Evolutionary conservation across 2,329 filamentous ascomycete species (phyloP).

Genomic region (Cephalotrichum gorgonifer): DNA sequence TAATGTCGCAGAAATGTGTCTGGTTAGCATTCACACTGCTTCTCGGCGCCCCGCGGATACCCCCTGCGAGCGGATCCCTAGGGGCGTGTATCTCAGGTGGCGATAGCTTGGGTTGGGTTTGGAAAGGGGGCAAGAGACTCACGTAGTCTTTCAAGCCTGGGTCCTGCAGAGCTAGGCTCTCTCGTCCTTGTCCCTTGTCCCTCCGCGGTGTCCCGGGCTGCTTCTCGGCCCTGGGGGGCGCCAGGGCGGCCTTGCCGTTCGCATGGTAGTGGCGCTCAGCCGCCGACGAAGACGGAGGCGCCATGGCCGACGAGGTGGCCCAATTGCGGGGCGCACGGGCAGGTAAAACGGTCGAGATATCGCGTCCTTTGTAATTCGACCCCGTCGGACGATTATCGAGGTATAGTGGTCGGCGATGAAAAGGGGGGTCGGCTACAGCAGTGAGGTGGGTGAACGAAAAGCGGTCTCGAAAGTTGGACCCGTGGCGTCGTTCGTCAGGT

Average conservation of each 20-base stretch:
- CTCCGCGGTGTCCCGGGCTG: constrained; percentile 50
- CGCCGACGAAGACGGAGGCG: constrained; percentile 1
- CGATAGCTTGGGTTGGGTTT: not conserved
- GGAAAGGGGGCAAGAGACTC: constrained; percentile 26
- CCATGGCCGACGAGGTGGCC: constrained; percentile 5
- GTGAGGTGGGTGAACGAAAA: too few species aligned
- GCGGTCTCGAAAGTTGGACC: too few species aligned
- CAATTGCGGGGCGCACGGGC: not conserved
- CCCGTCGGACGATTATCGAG: not conserved
- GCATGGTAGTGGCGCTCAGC: constrained; percentile 27
- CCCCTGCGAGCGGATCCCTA: too few species aligned
- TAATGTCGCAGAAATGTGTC: constrained; percentile 15
- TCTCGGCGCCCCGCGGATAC: too few species aligned
- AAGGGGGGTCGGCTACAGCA: not conserved
- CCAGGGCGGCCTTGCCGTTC: constrained; percentile 31
- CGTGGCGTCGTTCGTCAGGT: too few species aligned
- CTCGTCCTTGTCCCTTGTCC: constrained; percentile 44
- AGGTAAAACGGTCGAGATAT: not conserved
- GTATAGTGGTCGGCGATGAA: not conserved
- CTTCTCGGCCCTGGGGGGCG: constrained; percentile 30
- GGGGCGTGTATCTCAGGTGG: too few species aligned
- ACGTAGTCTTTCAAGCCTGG: constrained; percentile 73
- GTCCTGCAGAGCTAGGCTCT: constrained; percentile 58
- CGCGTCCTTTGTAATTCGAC: not conserved
- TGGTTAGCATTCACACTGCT: not conserved